phyloP scores from a whole-genome alignment of 371 early-diverging fungal genomes.

The Sporodiniella umbellata region DNA sequence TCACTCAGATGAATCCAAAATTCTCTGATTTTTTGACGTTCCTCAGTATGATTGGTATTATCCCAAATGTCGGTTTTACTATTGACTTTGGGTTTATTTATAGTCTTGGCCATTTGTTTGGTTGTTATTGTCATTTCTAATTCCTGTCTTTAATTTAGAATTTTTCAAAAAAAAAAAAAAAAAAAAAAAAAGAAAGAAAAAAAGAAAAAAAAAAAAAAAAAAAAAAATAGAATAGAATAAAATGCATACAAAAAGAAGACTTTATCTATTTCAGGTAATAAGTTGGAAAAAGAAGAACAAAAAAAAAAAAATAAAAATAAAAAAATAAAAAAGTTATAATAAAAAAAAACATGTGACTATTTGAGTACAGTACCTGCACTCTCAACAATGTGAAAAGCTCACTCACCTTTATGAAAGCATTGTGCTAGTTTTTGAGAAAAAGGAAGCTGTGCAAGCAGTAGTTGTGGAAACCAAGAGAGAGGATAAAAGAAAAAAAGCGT shows the following conservation, averaged over 20 bases:
- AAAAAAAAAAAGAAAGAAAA: neutral
- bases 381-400: no score
- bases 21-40: slow-evolving; percentile 81
- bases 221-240: no score
- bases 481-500: no score
- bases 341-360: no score
- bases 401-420: no score
- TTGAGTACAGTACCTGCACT: no score
- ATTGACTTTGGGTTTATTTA: neutral
- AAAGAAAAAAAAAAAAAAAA: neutral
- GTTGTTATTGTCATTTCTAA: neutral
- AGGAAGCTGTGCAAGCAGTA: no score
- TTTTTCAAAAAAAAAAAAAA: neutral
- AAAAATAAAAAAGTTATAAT: neutral
- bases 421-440: no score
- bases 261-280: no score
- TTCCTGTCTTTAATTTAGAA: neutral
- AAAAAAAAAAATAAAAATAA: neutral
- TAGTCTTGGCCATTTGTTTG: neutral
- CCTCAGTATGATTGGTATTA: slow-evolving; percentile 72
- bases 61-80: slow-evolving; percentile 60
- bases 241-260: neutral
- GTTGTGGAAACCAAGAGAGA: no score
- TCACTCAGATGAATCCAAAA: slow-evolving; percentile 90
- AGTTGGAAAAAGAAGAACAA: neutral